Base-by-base conservation (phyloP, 176 grass and related monocot genomes). In the Oryza glaberrima region DNA sequence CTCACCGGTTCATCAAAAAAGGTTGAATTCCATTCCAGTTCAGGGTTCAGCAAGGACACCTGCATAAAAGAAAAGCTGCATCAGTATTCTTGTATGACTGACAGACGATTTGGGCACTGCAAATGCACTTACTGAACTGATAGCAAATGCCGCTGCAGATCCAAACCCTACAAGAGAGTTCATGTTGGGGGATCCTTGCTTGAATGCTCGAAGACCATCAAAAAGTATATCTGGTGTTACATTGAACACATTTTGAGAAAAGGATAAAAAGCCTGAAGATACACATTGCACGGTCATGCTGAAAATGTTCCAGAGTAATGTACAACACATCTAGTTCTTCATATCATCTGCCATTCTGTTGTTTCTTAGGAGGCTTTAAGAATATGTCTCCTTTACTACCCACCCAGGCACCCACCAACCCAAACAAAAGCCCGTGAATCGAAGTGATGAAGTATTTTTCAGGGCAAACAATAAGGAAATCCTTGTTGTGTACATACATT, bases 1-100 rank as follows among this genome's bases (percentile, higher is more conserved):
- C 92, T 95, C 82, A 98, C 96, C 85, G 96, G 96, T 73, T 98
- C 96, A 56, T 98, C 96, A 78, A 98, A 98, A 89, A 95, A 98
- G 56, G 93, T 93, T 30, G 96, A 94, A 79, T 98, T 90, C 96
- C 96, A 98, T 67, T 88, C 87, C 83, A 90, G 82, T 70, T 91
- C 91, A 85, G 96, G 93, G 79, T 94, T 98, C 72, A 98, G 73
- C 85, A 98, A 84, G 15, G 96, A 92, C 38, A 95, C 88, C 96
- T 98, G 85, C 78, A 92, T 65, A 76, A 61, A 51, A 38, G 5
- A 78, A 92, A 36, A 73, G 72, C 13, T 77, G 68, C 32, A 81
- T 77, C 63, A 76, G 60, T 81, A 77, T 63, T 64, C 20, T 40
- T 54, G 75, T 47, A 77, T 88, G 20, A 28, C 25, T 87, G 19